A percentile compares a stretch with the other conserved stretches of the same genome.
Conservation (phyloP, 106 monocot species). For the Dendrobium huoshanense region DNA sequence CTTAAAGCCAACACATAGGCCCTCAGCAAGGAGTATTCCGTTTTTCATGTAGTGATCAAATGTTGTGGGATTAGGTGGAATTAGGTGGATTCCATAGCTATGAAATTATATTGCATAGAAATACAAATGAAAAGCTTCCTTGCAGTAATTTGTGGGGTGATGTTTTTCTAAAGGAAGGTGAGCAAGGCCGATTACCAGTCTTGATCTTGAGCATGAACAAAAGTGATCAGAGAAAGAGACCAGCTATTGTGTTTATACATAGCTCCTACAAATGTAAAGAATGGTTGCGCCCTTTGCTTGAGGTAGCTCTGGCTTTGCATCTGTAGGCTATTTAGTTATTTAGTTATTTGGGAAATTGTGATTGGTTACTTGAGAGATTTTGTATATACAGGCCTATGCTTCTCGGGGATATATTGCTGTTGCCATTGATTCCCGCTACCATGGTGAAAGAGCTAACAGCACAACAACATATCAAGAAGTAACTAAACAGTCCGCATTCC, state of each 20-base stretch:
- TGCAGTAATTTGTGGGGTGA: not conserved
- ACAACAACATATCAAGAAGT: slow-evolving; percentile 73
- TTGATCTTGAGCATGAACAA: slow-evolving; percentile 68
- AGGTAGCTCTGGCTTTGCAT: slow-evolving; percentile 34
- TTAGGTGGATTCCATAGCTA: not conserved
- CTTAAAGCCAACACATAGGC: not conserved
- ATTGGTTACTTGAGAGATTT: not conserved
- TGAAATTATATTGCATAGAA: not conserved
- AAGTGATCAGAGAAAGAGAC: slow-evolving; percentile 31
- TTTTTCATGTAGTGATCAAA: not conserved
- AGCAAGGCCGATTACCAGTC: slow-evolving; percentile 86
- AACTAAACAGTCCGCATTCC: slow-evolving; percentile 5
- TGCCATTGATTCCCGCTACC: slow-evolving; percentile 94
- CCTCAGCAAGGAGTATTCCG: not conserved
- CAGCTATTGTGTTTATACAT: slow-evolving; percentile 84
- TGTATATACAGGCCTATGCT: slow-evolving; percentile 74
- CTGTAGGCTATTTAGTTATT: not conserved
- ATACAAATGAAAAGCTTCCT: not conserved
- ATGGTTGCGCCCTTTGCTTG: slow-evolving; percentile 90
- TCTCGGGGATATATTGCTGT: slow-evolving; percentile 85
- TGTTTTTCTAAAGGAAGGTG: slow-evolving; percentile 42
- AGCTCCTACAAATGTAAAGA: slow-evolving; percentile 93
- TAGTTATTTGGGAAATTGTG: not conserved
- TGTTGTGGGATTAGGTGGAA: not conserved
- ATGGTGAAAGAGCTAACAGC: slow-evolving; percentile 83